Percentiles rank a stretch among this genome's conserved stretches.
Conservation (phyloP, 1,284 basidiomycete genomes). For the Calocybe gambosa region DNA sequence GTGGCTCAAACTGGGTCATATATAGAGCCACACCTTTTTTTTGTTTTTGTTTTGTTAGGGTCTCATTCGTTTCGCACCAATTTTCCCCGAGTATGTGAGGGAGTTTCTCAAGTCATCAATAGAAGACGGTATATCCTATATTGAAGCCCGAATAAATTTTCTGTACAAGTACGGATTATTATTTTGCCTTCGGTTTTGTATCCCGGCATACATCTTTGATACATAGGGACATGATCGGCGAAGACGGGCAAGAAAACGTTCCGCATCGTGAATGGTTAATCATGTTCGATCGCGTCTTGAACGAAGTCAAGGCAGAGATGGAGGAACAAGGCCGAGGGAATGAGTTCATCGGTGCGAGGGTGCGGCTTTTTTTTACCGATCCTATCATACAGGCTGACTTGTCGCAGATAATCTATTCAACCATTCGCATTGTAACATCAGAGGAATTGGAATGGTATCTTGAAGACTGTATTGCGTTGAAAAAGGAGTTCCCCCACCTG, state of each 20-base stretch:
- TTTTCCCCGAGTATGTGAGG: conserved; percentile 53
- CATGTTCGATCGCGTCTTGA: conserved; percentile 50
- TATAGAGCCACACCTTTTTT: too few relatives aligned
- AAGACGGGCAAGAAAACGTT: conserved; percentile 50
- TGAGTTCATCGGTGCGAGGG: conserved; percentile 62
- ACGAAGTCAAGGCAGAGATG: conserved; percentile 50
- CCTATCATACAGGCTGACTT: neutral
- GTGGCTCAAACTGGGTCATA: conserved; percentile 13
- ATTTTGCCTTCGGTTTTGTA: neutral
- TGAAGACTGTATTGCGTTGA: conserved; percentile 68
- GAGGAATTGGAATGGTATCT: conserved; percentile 62
- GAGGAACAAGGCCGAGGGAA: conserved; percentile 43
- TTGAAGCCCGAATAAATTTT: conserved; percentile 70
- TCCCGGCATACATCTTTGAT: neutral
- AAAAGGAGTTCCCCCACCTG: conserved; percentile 68
- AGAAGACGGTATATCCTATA: conserved; percentile 68
- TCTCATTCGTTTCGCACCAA: conserved; percentile 48
- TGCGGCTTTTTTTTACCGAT: conserved; percentile 20
- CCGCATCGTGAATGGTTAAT: conserved; percentile 57
- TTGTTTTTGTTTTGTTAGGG: conserved; percentile 29
- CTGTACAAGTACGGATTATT: conserved; percentile 37
- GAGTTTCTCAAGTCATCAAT: conserved; percentile 59
- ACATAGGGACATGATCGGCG: conserved; percentile 44
- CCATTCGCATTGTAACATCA: conserved; percentile 49
- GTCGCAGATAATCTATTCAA: conserved; percentile 64